Evolutionary conservation across 768 basidiomycete genomes (phyloP).

Genomic region (Lentinus brumalis): DNA sequence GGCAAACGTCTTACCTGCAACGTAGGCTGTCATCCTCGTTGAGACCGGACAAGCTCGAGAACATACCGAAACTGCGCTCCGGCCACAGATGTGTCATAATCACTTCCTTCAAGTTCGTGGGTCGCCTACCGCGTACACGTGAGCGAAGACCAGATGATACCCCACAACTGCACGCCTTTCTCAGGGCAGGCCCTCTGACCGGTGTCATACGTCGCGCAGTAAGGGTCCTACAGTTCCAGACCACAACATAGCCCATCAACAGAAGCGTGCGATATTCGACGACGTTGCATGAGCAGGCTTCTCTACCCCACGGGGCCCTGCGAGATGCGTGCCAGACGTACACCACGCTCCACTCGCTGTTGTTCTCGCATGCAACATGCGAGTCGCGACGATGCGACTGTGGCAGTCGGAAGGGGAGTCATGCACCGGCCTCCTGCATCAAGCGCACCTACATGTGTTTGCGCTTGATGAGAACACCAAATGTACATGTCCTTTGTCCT

Average conservation of each 20-base stretch:
- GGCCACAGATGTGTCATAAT: not conserved
- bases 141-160: conserved; percentile 5
- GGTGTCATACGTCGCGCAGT: conserved; percentile 11
- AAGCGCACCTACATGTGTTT: too few relatives aligned
- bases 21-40: not conserved
- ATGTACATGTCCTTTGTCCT: too few relatives aligned
- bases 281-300: too few relatives aligned
- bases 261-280: not conserved
- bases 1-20: not conserved
- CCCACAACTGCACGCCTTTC: not conserved
- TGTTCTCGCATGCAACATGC: too few relatives aligned
- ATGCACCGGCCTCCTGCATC: too few relatives aligned
- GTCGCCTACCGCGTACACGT: not conserved
- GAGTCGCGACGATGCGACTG: too few relatives aligned
- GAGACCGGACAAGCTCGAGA: not conserved
- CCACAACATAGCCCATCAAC: not conserved
- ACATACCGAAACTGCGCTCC: not conserved
- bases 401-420: too few relatives aligned
- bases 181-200: conserved; percentile 14
- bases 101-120: not conserved
- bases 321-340: too few relatives aligned
- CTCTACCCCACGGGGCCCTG: too few relatives aligned
- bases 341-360: too few relatives aligned
- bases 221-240: conserved; percentile 7
- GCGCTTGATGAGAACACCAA: too few relatives aligned